Conservation (phyloP, 2,329 filamentous ascomycete species). For the Rhytidhysteron rufulum region DNA sequence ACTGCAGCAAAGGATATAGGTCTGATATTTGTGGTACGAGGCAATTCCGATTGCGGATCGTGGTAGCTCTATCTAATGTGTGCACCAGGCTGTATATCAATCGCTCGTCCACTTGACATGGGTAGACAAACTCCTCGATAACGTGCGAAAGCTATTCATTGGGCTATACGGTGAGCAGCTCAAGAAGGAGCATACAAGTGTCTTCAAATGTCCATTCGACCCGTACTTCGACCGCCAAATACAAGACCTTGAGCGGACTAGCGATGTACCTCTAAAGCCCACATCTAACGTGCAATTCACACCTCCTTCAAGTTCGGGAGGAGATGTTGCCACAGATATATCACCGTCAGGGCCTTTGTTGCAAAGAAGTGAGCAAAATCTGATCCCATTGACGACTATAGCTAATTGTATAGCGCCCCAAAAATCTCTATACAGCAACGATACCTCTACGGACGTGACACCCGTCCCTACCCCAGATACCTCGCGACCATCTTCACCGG, state of each 20-base stretch:
- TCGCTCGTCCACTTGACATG: slow-evolving; percentile 92
- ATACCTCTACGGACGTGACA: slow-evolving; percentile 63
- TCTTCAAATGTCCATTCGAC: slow-evolving; percentile 80
- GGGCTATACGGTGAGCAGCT: slow-evolving; percentile 87
- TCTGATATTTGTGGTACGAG: slow-evolving; percentile 83
- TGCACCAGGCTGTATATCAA: slow-evolving; percentile 86
- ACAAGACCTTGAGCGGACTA: slow-evolving; percentile 67
- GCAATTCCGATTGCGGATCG: background rate
- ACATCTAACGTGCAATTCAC: slow-evolving; percentile 46
- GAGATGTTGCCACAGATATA: slow-evolving; percentile 47
- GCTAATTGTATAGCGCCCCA: slow-evolving; percentile 21
- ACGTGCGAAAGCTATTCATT: slow-evolving; percentile 87
- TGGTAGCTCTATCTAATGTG: slow-evolving; percentile 3
- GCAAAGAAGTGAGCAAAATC: slow-evolving; percentile 40
- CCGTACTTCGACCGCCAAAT: slow-evolving; percentile 94
- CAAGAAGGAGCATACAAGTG: slow-evolving; percentile 72
- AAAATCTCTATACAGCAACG: slow-evolving; percentile 28
- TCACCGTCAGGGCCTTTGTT: slow-evolving; percentile 52
- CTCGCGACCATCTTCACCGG: slow-evolving; percentile 76
- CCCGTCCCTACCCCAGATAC: slow-evolving; percentile 68
- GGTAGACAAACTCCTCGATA: slow-evolving; percentile 95
- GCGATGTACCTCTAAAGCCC: slow-evolving; percentile 23
- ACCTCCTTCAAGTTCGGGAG: slow-evolving; percentile 49
- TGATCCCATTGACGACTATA: slow-evolving; percentile 20
- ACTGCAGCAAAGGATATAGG: slow-evolving; percentile 88